These are phyloP conservation scores for Penicillium sp. DNA, from an alignment of 2,329 filamentous ascomycete species.

Conservation along the genomic window DNA sequence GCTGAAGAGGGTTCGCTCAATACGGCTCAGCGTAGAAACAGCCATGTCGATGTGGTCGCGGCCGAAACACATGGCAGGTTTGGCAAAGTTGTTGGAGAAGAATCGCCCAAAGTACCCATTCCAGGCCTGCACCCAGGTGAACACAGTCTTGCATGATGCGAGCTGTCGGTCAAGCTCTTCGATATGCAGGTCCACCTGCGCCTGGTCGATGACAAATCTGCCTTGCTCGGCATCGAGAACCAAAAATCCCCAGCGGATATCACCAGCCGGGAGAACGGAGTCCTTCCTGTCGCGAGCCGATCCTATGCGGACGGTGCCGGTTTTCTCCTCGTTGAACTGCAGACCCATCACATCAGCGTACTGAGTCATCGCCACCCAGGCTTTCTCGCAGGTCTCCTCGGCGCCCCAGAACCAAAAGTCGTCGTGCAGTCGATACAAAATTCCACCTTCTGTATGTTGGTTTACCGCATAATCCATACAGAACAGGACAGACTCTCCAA, in stretches of 20 bases:
- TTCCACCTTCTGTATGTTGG: constrained; percentile 54
- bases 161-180: constrained; percentile 62
- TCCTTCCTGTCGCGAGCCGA: constrained; percentile 13
- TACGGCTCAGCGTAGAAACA: constrained; percentile 54
- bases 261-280: constrained; percentile 51
- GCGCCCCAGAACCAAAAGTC: constrained; percentile 70
- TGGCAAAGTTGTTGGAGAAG: constrained; percentile 61
- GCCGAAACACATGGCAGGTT: constrained; percentile 58
- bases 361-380: constrained; percentile 60
- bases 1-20: constrained; percentile 56
- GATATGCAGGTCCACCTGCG: constrained; percentile 61
- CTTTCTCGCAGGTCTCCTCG: constrained; percentile 55
- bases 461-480: constrained; percentile 68
- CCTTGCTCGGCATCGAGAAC: constrained; percentile 55
- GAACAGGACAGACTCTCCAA: constrained; percentile 64
- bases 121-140: constrained; percentile 63
- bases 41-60: constrained; percentile 59
- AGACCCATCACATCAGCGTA: constrained; percentile 61
- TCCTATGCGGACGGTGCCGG: constrained; percentile 52
- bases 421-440: constrained; percentile 65
- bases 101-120: constrained; percentile 61
- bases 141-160: constrained; percentile 55
- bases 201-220: constrained; percentile 62
- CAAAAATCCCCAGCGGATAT: constrained; percentile 63
- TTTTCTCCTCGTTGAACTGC: constrained; percentile 61